phyloP scores from a whole-genome alignment of 1,139 yeast species.

The Candida neerlandica region DNA sequence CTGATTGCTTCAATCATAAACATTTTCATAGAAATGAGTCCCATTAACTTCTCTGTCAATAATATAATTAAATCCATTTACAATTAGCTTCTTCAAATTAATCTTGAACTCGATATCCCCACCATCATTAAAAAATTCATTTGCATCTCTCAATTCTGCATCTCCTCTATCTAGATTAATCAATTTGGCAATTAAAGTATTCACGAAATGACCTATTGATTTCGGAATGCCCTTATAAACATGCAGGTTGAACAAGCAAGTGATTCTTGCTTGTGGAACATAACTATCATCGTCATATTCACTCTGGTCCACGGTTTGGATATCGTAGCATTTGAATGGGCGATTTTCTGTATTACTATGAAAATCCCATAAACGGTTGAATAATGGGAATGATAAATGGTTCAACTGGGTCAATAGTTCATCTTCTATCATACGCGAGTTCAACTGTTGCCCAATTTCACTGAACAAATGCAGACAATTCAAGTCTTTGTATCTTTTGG shows the following conservation, averaged over 20 bases:
- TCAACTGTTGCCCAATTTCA: slow-evolving; percentile 48
- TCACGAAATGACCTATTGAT: slow-evolving; percentile 38
- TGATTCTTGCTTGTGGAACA: slow-evolving; percentile 12
- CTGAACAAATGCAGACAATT: slow-evolving; percentile 60
- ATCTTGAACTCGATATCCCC: slow-evolving; percentile 32
- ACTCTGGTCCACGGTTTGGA: slow-evolving; percentile 38
- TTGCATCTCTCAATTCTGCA: slow-evolving; percentile 32
- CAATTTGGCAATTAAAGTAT: slow-evolving; percentile 32
- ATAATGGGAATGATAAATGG: slow-evolving; percentile 27
- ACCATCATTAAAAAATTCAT: slow-evolving; percentile 29
- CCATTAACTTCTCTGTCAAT: slow-evolving; percentile 47
- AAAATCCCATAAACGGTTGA: slow-evolving; percentile 37
- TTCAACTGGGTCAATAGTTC: slow-evolving; percentile 26
- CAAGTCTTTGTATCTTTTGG: slow-evolving; percentile 56
- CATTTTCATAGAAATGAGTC: slow-evolving; percentile 37
- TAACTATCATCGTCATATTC: slow-evolving; percentile 41
- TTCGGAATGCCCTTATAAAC: slow-evolving; percentile 20
- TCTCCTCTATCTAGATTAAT: slow-evolving; percentile 43
- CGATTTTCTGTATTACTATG: slow-evolving; percentile 24
- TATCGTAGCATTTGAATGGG: slow-evolving; percentile 41
- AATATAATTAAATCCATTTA: slow-evolving; percentile 40
- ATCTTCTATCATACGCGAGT: slow-evolving; percentile 31
- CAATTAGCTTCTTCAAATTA: slow-evolving; percentile 24
- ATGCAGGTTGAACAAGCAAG: slow-evolving; percentile 22
- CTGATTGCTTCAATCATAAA: slow-evolving; percentile 22